Conservation (phyloP, 768 basidiomycete genomes). For the Terana coerulea region DNA sequence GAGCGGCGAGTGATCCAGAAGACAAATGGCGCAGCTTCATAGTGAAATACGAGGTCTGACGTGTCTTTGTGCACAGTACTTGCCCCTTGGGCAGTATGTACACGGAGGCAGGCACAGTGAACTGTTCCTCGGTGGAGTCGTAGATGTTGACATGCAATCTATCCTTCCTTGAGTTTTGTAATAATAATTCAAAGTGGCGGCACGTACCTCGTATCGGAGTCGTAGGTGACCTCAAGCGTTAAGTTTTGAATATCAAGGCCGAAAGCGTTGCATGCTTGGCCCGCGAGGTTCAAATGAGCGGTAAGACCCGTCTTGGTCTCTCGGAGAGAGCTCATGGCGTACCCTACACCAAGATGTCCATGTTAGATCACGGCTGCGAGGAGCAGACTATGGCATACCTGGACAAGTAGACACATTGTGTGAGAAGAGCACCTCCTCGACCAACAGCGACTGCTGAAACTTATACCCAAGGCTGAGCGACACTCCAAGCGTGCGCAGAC, state of each 20-base stretch:
- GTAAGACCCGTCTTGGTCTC: conserved; percentile 46
- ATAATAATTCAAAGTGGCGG: not conserved
- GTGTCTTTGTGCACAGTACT: conserved; percentile 30
- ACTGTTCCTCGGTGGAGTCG: conserved; percentile 59
- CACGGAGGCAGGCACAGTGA: conserved; percentile 55
- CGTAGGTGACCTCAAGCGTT: conserved; percentile 63
- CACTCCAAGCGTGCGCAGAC: not conserved
- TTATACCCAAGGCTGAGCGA: not conserved
- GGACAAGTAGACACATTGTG: conserved; percentile 26
- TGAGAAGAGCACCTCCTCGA: conserved; percentile 11
- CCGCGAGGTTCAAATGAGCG: conserved; percentile 51
- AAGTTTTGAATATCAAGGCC: conserved; percentile 55
- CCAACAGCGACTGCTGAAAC: conserved; percentile 1
- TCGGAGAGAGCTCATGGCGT: conserved; percentile 42
- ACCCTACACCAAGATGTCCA: conserved; percentile 37
- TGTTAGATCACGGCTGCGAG: not conserved
- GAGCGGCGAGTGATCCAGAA: conserved; percentile 78
- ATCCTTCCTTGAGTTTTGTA: conserved; percentile 35
- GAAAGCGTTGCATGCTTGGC: conserved; percentile 59
- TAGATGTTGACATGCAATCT: conserved; percentile 69
- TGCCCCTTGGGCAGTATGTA: conserved; percentile 38
- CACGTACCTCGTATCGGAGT: conserved; percentile 38
- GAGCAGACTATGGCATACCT: conserved; percentile 20
- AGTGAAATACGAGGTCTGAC: conserved; percentile 69
- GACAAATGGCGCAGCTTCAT: conserved; percentile 59